Base-by-base conservation (phyloP, 768 basidiomycete genomes). In the Russula sp. region DNA sequence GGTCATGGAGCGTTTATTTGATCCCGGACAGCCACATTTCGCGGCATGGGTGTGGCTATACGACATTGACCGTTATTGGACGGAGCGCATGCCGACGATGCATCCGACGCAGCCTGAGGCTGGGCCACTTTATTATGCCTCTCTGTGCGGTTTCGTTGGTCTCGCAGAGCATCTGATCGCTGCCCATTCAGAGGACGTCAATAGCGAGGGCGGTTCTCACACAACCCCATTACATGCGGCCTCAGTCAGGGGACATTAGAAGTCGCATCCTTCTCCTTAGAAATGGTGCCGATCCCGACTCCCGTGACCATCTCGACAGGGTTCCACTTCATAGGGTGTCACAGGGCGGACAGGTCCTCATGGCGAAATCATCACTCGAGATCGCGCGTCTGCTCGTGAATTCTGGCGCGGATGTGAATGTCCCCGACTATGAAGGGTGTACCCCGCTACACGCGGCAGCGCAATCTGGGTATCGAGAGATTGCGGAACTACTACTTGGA, bases 21-120 rank as follows among this genome's bases (percentile, higher is more conserved):
- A 64, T 16, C 48, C 7, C 1, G 36, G 20, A 0, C 34, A 50
- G 18, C 52, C 63, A 3, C 52, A 56, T 40, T 60, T 64, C 38
- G 26, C 59, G 1, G 30, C 53, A 16, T 64, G 63, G 63, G 22
- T 61, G 16, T 64, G 63, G 63, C 5, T 56, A 22, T 34, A 55
- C n/a, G 53, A 64, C 14, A n/a, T 56, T 0, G 59, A 64, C 24
- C 57, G 5, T 20, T 51, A 36, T 40, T 64, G 59, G 63, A 13
- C 16, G 5, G 28, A 46, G 14, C 36, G 28, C 8, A 53, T 59
- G 50, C 30, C 40, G 5, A 11, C 30, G 6, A 16, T 5, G 13
- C 58, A 18, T 26, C 58, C 63, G 34, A 30, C 18, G 16, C 28
- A 2, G 3, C 58, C 57, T 0, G 11, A 24, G 0, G 58, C n/a